phyloP scores from a whole-genome alignment of 805 yeast genomes.

The Cyberlindnera galapagoensis region DNA sequence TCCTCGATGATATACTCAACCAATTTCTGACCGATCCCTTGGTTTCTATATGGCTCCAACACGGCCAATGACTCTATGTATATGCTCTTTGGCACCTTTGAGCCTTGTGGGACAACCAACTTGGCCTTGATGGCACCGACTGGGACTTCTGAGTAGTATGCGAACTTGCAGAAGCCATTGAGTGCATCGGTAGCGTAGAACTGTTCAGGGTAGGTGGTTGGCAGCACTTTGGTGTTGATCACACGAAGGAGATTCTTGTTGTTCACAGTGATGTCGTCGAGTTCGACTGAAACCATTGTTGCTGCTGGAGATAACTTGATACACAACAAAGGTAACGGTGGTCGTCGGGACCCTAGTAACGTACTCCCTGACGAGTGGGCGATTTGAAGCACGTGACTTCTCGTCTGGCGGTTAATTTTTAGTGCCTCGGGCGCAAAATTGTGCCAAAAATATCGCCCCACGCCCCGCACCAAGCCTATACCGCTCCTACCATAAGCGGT shows the following conservation, averaged over 20 bases:
- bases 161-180: slow-evolving; percentile 48
- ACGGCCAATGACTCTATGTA: slow-evolving; percentile 68
- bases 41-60: slow-evolving; percentile 51
- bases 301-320: too few relatives aligned
- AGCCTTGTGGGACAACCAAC: slow-evolving; percentile 37
- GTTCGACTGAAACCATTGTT: slow-evolving; percentile 29
- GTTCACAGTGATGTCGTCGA: slow-evolving; percentile 55
- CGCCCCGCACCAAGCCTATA: too few relatives aligned
- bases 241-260: slow-evolving; percentile 53
- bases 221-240: slow-evolving; percentile 48
- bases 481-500: too few relatives aligned
- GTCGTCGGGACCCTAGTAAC: too few relatives aligned
- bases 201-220: slow-evolving; percentile 41
- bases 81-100: slow-evolving; percentile 44
- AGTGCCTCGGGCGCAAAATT: too few relatives aligned
- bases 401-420: too few relatives aligned
- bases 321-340: too few relatives aligned
- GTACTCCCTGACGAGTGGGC: too few relatives aligned
- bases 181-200: slow-evolving; percentile 48
- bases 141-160: slow-evolving; percentile 69
- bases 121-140: slow-evolving; percentile 70
- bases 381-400: too few relatives aligned
- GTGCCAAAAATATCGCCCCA: too few relatives aligned
- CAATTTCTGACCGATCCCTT: slow-evolving; percentile 56
- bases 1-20: slow-evolving; percentile 50